Evolutionary conservation across 2,329 filamentous ascomycete genomes (phyloP).

Genomic region (Botrytis byssoidea): DNA sequence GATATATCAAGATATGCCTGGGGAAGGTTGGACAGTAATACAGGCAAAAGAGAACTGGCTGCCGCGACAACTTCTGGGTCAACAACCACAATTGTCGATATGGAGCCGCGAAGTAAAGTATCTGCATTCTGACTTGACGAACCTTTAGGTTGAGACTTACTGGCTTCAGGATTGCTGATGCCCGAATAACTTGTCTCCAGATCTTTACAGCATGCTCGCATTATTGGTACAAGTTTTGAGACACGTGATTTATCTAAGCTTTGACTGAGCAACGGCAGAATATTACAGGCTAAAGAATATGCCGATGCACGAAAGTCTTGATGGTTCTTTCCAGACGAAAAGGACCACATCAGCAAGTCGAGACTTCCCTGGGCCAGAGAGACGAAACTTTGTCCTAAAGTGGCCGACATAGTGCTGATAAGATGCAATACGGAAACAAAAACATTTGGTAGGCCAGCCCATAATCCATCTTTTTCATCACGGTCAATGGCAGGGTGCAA

Average conservation of each 20-base stretch:
- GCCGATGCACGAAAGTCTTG: conserved; percentile 56
- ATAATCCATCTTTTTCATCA: conserved; percentile 80
- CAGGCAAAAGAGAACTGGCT: conserved; percentile 61
- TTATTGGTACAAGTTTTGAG: conserved; percentile 58
- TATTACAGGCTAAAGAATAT: conserved; percentile 57
- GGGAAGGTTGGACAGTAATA: conserved; percentile 61
- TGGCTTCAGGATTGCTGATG: conserved; percentile 30
- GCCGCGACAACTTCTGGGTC: conserved; percentile 51
- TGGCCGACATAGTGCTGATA: conserved; percentile 54
- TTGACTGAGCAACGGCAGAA: conserved; percentile 56
- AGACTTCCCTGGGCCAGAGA: conserved; percentile 63
- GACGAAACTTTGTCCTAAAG: conserved; percentile 57
- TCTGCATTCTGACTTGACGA: conserved; percentile 62
- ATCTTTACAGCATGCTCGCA: conserved; percentile 73
- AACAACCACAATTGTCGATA: conserved; percentile 40
- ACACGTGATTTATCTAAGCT: conserved; percentile 66
- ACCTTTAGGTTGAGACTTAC: conserved; percentile 36
- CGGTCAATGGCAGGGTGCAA: conserved; percentile 71
- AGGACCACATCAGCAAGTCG: conserved; percentile 71
- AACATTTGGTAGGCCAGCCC: conserved; percentile 68
- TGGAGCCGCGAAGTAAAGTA: conserved; percentile 55
- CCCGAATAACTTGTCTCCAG: conserved; percentile 52
- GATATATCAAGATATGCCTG: conserved; percentile 67
- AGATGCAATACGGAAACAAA: conserved; percentile 70
- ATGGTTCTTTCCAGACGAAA: conserved; percentile 55